phyloP scores from a whole-genome alignment of 495 filamentous ascomycete species.

The Tuber magnatum region DNA sequence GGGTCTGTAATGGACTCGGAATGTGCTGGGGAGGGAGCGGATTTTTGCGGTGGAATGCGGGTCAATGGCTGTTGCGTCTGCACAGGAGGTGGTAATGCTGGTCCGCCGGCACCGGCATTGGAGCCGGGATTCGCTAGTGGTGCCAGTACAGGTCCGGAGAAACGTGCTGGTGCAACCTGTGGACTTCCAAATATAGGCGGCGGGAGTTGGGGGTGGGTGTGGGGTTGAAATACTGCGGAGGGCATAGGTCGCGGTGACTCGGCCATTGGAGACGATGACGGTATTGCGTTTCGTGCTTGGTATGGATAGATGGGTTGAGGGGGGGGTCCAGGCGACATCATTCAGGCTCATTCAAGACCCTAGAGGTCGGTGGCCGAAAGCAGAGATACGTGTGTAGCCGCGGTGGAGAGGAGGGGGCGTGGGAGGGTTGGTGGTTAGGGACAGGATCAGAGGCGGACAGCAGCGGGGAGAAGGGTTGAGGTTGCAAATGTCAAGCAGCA shows the following conservation, averaged over 20 bases:
- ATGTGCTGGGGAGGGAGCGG: conserved; percentile 23
- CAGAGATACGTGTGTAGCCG: conserved; percentile 23
- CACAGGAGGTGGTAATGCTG: conserved; percentile 27
- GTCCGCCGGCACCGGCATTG: conserved; percentile 26
- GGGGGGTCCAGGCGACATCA: conserved; percentile 43
- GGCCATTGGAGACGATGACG: conserved; percentile 37
- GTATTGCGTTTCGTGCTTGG: conserved; percentile 26
- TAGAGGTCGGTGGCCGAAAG: conserved; percentile 32
- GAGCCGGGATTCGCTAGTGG: conserved; percentile 29
- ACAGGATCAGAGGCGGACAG: conserved; percentile 13
- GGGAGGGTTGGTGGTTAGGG: conserved; percentile 16
- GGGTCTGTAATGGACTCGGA: conserved; percentile 31
- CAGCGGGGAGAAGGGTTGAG: conserved; percentile 20
- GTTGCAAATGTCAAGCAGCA: conserved; percentile 27
- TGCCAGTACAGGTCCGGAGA: conserved; percentile 35
- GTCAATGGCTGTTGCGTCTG: conserved; percentile 25
- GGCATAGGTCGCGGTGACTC: conserved; percentile 36
- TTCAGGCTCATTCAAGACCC: conserved; percentile 40
- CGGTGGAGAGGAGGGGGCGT: neutral
- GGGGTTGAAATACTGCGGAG: conserved; percentile 19
- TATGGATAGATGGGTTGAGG: conserved; percentile 37
- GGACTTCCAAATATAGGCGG: conserved; percentile 33
- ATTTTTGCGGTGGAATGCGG: conserved; percentile 32
- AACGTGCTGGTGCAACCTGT: conserved; percentile 25
- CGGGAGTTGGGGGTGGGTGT: conserved; percentile 29